phyloP scores from a whole-genome alignment of 306 rosid genomes.

The Carpinus fangiana region DNA sequence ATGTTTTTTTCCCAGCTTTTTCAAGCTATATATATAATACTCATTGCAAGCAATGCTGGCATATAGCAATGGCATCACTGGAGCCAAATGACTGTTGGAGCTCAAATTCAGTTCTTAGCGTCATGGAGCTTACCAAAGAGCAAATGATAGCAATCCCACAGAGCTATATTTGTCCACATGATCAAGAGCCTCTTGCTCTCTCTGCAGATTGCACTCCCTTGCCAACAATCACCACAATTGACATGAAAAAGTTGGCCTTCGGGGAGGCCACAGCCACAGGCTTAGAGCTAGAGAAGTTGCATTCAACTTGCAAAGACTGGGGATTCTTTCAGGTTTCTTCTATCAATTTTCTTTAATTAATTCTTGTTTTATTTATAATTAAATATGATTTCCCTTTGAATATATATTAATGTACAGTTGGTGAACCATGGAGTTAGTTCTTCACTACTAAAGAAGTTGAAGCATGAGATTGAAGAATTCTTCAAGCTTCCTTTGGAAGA shows the following conservation, averaged over 20 bases:
- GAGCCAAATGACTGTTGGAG: background rate
- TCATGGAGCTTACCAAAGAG: conserved; percentile 26
- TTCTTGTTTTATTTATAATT: background rate
- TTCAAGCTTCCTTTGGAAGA: conserved; percentile 66
- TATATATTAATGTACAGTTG: conserved; percentile 37
- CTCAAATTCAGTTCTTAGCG: conserved; percentile 18
- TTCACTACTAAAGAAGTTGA: conserved; percentile 45
- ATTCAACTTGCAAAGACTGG: conserved; percentile 70
- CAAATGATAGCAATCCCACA: conserved; percentile 32
- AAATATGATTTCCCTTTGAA: background rate
- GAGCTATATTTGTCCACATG: conserved; percentile 41
- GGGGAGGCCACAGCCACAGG: conserved; percentile 16
- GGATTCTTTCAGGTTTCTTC: conserved; percentile 72
- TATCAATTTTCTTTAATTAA: no score
- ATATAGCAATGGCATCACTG: conserved; percentile 18
- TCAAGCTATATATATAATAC: background rate
- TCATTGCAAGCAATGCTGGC: no score
- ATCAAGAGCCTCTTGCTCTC: conserved; percentile 28
- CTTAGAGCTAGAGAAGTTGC: conserved; percentile 46
- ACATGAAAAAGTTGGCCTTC: conserved; percentile 33
- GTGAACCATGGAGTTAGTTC: conserved; percentile 72
- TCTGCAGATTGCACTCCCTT: conserved; percentile 17
- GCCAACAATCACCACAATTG: conserved; percentile 54
- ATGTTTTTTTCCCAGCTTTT: no score
- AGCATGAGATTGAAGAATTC: conserved; percentile 53